phyloP scores from a whole-genome alignment of 2,329 filamentous ascomycete species.

The Aspergillus pseudoviridinutans region DNA sequence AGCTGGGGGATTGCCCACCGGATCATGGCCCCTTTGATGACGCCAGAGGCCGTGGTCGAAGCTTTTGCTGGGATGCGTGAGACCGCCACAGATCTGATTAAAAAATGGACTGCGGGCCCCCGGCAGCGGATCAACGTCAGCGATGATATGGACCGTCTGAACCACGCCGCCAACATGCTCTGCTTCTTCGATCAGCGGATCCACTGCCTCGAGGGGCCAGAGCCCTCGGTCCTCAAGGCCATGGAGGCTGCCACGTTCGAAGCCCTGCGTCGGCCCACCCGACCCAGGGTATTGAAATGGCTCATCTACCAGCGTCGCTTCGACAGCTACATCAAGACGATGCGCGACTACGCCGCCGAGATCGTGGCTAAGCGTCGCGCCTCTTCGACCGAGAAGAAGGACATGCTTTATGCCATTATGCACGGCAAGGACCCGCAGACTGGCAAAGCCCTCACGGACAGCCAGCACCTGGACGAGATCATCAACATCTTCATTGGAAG shows the following conservation, averaged over 20 bases:
- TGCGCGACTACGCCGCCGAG: slow-evolving; percentile 55
- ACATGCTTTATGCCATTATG: slow-evolving; percentile 59
- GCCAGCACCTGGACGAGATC: slow-evolving; percentile 64
- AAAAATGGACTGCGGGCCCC: slow-evolving; percentile 45
- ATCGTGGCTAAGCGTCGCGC: slow-evolving; percentile 55
- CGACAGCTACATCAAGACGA: slow-evolving; percentile 49
- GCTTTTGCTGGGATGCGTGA: slow-evolving; percentile 50
- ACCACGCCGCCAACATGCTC: slow-evolving; percentile 50
- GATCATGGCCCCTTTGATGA: slow-evolving; percentile 45
- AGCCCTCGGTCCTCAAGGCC: slow-evolving; percentile 48
- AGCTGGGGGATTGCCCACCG: slow-evolving; percentile 64
- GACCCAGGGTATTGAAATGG: slow-evolving; percentile 52
- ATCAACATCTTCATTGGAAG: slow-evolving; percentile 63
- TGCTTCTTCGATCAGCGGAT: slow-evolving; percentile 52
- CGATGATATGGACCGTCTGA: slow-evolving; percentile 51
- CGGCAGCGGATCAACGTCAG: slow-evolving; percentile 45
- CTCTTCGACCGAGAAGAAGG: slow-evolving; percentile 54
- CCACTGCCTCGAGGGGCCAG: slow-evolving; percentile 44
- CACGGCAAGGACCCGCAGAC: slow-evolving; percentile 59
- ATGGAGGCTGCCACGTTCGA: slow-evolving; percentile 56
- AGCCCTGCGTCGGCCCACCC: slow-evolving; percentile 52
- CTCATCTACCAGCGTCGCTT: slow-evolving; percentile 53
- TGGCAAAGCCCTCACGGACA: slow-evolving; percentile 54
- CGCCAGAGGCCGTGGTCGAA: slow-evolving; percentile 35
- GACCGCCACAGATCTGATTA: slow-evolving; percentile 48